Evolutionary conservation across 2,329 filamentous ascomycete genomes (phyloP).

Genomic region (Kalmusia sp.): DNA sequence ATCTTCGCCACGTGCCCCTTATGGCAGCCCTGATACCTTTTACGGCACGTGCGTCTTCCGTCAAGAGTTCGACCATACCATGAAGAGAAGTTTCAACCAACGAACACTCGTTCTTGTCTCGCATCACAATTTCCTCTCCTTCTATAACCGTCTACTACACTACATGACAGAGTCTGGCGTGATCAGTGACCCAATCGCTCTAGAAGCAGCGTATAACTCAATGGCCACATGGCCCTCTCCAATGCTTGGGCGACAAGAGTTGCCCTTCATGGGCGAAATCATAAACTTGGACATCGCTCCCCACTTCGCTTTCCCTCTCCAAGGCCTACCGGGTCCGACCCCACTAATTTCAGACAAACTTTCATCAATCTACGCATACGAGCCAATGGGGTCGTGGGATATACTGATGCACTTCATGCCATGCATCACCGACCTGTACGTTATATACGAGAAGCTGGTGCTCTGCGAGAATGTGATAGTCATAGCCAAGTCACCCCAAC

Average conservation of each 20-base stretch:
- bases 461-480: conserved; percentile 51
- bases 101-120: conserved; percentile 50
- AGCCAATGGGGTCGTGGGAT: conserved; percentile 49
- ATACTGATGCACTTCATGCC: conserved; percentile 49
- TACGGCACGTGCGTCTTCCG: conserved; percentile 49
- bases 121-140: conserved; percentile 48
- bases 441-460: conserved; percentile 49
- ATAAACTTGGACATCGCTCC: conserved; percentile 50
- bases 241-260: conserved; percentile 43
- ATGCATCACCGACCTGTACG: conserved; percentile 50
- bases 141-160: conserved; percentile 44
- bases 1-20: conserved; percentile 45
- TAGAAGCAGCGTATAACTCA: conserved; percentile 47
- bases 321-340: conserved; percentile 42
- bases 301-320: conserved; percentile 49
- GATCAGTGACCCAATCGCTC: conserved; percentile 47
- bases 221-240: conserved; percentile 48
- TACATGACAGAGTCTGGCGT: conserved; percentile 45
- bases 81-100: conserved; percentile 53
- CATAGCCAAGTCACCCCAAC: conserved; percentile 50
- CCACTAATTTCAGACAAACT: conserved; percentile 39
- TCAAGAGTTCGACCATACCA: conserved; percentile 49
- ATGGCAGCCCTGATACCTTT: conserved; percentile 46
- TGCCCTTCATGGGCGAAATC: conserved; percentile 49
- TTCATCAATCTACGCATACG: conserved; percentile 48